Evolutionary conservation across 2,329 filamentous ascomycete genomes (phyloP).

Genomic region (Zopfia rhizophila): DNA sequence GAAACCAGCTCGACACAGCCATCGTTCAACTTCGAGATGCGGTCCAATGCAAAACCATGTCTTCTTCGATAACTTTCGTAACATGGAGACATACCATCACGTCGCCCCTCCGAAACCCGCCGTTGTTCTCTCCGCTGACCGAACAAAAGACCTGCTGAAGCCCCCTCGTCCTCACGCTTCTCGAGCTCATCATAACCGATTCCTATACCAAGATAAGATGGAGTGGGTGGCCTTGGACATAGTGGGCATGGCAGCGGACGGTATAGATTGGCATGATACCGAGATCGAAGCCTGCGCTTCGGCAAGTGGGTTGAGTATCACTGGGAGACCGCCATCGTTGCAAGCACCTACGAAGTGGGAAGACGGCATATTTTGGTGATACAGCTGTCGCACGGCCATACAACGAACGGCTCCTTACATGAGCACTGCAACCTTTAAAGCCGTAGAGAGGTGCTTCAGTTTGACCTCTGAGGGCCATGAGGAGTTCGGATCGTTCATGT

Average conservation of each 20-base stretch:
- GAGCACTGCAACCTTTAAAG: conserved; percentile 24
- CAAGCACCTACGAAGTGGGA: conserved; percentile 26
- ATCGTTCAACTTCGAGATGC: conserved; percentile 16
- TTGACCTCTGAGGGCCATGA: conserved; percentile 19
- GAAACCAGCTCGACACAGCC: no score
- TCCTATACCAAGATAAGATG: conserved; percentile 18
- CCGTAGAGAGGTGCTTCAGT: conserved; percentile 19
- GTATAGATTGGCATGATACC: conserved; percentile 23
- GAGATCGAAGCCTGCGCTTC: conserved; percentile 27
- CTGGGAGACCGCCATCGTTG: conserved; percentile 15
- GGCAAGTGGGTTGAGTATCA: conserved; percentile 21
- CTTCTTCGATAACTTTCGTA: conserved; percentile 21
- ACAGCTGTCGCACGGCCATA: conserved; percentile 18
- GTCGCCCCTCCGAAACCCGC: conserved; percentile 16
- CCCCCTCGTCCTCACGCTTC: conserved; percentile 17
- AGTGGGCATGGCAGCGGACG: conserved; percentile 16
- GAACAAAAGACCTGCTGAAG: no score
- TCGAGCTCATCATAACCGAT: conserved; percentile 22
- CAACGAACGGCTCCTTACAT: conserved; percentile 23
- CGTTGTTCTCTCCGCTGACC: conserved; percentile 15
- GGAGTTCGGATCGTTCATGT: conserved; percentile 22
- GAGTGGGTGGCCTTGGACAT: conserved; percentile 14
- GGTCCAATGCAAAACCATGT: conserved; percentile 19
- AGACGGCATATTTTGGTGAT: conserved; percentile 25
- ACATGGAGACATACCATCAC: conserved; percentile 20